Evolutionary conservation across 169 alveolate species (phyloP).

Genomic region (Plasmodium cynomolgi): DNA sequence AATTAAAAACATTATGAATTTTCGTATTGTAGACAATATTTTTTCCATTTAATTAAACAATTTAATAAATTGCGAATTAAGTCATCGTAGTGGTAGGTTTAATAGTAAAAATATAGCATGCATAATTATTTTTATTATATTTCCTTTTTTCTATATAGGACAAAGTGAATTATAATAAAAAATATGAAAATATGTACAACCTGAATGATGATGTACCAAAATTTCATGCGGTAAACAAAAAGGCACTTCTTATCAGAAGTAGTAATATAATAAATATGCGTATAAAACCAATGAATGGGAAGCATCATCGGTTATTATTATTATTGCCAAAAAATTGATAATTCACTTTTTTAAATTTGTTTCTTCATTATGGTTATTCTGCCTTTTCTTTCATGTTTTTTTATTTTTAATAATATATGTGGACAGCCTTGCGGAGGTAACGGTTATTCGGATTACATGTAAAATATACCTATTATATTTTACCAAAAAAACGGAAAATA

Average conservation of each 20-base stretch:
- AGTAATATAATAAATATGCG: neutral
- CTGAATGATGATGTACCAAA: neutral
- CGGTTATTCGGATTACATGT: neutral
- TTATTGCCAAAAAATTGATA: neutral
- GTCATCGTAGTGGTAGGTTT: neutral
- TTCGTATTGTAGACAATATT: neutral
- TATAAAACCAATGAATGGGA: neutral
- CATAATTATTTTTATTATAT: neutral
- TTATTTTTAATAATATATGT: too few relatives aligned
- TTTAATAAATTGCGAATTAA: neutral
- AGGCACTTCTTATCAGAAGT: neutral
- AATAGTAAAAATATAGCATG: neutral
- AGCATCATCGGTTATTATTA: neutral
- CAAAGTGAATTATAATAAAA: neutral
- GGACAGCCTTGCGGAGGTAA: neutral
- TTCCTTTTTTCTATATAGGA: neutral
- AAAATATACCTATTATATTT: neutral
- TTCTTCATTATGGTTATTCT: neutral
- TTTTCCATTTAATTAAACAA: neutral
- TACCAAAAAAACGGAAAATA: neutral
- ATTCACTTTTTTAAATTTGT: neutral
- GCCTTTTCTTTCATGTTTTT: neutral
- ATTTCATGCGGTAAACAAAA: neutral
- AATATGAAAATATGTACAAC: neutral
- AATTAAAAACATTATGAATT: neutral